Evolutionary conservation across 305 asterid genomes (phyloP).

Genomic region (Fraxinus albicans): DNA sequence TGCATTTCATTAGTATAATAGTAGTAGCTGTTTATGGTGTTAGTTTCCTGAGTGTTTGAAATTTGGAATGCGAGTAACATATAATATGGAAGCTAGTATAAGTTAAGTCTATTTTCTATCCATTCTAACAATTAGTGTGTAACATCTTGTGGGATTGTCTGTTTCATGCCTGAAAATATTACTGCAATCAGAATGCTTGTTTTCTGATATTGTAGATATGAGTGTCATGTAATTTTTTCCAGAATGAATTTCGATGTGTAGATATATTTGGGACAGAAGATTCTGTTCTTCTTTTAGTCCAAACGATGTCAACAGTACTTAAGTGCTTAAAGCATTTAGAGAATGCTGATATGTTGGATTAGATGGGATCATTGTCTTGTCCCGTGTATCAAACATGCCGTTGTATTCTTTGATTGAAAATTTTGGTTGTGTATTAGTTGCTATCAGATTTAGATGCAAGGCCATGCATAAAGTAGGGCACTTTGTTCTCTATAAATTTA

Average conservation of each 20-base stretch:
- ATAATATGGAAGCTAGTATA: neutral
- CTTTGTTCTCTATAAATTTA: no score
- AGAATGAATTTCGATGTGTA: neutral
- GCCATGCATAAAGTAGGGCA: no score
- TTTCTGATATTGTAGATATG: neutral
- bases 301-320: neutral
- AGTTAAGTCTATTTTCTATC: neutral
- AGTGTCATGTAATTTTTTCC: neutral
- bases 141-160: neutral
- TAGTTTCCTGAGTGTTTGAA: constrained; percentile 23
- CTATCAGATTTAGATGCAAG: neutral
- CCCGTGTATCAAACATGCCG: neutral
- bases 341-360: neutral
- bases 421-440: neutral
- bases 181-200: neutral
- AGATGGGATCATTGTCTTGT: neutral
- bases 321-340: neutral
- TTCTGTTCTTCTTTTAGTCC: neutral
- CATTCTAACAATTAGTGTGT: neutral
- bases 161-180: neutral
- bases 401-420: neutral
- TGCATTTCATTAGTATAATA: constrained; percentile 20
- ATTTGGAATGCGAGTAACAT: constrained; percentile 1
- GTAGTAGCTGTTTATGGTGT: constrained; percentile 18
- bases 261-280: neutral